Base-by-base conservation (phyloP, 805 yeast genomes). In the Phaffomyces antillensis region DNA sequence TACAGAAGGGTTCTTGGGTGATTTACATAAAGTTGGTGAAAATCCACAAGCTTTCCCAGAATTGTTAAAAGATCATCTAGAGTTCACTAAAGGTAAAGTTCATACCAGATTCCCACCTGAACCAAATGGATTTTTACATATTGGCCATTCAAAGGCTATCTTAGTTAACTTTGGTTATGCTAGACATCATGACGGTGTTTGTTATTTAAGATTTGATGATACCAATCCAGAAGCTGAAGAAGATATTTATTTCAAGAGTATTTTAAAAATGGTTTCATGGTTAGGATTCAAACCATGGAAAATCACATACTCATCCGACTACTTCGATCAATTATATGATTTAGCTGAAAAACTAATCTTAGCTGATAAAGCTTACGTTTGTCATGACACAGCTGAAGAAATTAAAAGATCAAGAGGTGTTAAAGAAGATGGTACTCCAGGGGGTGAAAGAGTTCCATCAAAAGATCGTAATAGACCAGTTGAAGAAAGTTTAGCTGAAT, bases 141-240 rank as follows among this genome's bases (percentile, higher is more conserved):
- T 93, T 64, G 99, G 99, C 38, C 99, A 93, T 62, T 85, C 96
- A 36, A 93, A 93, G 68, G 99, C 99, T 42, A 91, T 93, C 62
- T 86, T 93, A 79, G 96, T 91, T 44, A 90, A 93, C 64, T 93
- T 93, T 66, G 99, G 99, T n/a, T 93, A 74, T 65, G 99, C 99
- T 36, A 83, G 85, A 61, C 83, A 71, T 67, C 73, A 89, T 63
- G 75, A 78, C 50, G 99, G 99, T 52, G 73, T 77, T 43, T 93
- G 99, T 66, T 88, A 89, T 63, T 75, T 93, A 64, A 78, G 99
- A 64, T 93, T 80, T 58, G 99, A 93, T 66, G 99, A 93, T 63
- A 93, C 99, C 31, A 93, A 93, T 60, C 99, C 99, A 2, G 99
- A 93, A 67, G 96, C 97, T 38, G 99, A 93, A 68, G 97, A 93